Percentiles rank a stretch among this genome's conserved stretches.
Evolutionary conservation across 2,329 filamentous ascomycete genomes (phyloP).

Genomic region (Clonostachys solani): DNA sequence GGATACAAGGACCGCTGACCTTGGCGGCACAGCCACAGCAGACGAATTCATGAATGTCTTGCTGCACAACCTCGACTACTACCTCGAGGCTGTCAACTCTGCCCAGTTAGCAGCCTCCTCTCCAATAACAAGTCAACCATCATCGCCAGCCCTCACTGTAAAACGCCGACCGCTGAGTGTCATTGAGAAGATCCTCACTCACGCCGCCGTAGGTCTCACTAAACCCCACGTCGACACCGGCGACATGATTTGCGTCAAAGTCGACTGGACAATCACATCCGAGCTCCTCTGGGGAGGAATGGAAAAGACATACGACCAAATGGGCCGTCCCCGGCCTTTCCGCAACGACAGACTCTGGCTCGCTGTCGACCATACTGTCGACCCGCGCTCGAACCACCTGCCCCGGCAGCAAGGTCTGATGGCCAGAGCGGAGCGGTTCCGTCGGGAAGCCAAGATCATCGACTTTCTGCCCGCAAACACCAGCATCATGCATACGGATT

Average conservation of each 20-base stretch:
- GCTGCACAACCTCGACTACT: conserved; percentile 6
- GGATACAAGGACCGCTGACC: conserved; percentile 2
- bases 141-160: neutral
- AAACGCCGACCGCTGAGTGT: conserved; percentile 27
- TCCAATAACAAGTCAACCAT: neutral
- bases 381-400: conserved; percentile 30
- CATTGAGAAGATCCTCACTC: conserved; percentile 39
- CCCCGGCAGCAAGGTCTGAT: conserved; percentile 29
- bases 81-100: conserved; percentile 7
- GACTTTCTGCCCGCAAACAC: conserved; percentile 17
- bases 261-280: conserved; percentile 41
- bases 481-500: conserved; percentile 43
- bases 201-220: conserved; percentile 25
- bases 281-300: conserved; percentile 37
- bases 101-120: neutral
- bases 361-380: conserved; percentile 41
- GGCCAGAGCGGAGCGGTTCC: conserved; percentile 25
- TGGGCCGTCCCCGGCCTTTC: conserved; percentile 35
- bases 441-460: conserved; percentile 34
- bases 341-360: conserved; percentile 47
- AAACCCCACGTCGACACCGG: conserved; percentile 25
- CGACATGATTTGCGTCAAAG: conserved; percentile 30
- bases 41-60: conserved; percentile 5
- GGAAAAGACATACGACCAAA: conserved; percentile 28
- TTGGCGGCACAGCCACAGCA: conserved; percentile 5